Percentiles rank a stretch among this genome's conserved stretches.
These are phyloP conservation scores for Zelonia costaricensis DNA, from an alignment of 208 protist species.

Conservation along the genomic window DNA sequence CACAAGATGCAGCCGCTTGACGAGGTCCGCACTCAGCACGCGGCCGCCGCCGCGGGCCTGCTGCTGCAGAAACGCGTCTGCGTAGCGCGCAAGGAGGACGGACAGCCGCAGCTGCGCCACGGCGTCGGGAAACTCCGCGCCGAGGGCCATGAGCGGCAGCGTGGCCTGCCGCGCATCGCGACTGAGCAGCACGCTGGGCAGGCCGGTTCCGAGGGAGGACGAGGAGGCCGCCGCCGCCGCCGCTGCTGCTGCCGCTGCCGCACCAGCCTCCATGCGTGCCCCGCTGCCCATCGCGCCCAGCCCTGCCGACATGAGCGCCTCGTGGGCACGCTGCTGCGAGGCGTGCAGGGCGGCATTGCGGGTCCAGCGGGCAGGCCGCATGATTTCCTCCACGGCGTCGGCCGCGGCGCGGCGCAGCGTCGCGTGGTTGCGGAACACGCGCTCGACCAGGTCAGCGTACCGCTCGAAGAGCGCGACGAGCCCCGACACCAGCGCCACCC, in stretches of 20 bases:
- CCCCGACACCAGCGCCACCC: constrained; percentile 31
- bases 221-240: not conserved
- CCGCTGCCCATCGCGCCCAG: not conserved
- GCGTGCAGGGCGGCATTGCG: constrained; percentile 28
- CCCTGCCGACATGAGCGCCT: constrained; percentile 14
- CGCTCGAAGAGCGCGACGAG: constrained; percentile 23
- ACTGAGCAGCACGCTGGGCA: constrained; percentile 54
- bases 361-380: constrained; percentile 55
- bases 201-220: constrained; percentile 2
- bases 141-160: constrained; percentile 30
- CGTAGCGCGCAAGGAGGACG: constrained; percentile 53
- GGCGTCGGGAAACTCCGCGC: constrained; percentile 8
- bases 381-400: constrained; percentile 52
- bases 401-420: constrained; percentile 39
- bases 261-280: not conserved
- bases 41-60: constrained; percentile 20
- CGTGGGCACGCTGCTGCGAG: constrained; percentile 25
- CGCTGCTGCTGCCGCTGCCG: not conserved
- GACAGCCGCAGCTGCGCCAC: constrained; percentile 33
- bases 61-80: constrained; percentile 33
- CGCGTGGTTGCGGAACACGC: constrained; percentile 35
- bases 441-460: constrained; percentile 41
- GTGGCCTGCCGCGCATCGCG: constrained; percentile 40
- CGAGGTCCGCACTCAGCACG: constrained; percentile 16
- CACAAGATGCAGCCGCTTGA: constrained; percentile 25